Evolutionary conservation across 169 alveolate genomes (phyloP), one percentile per base, ranked within the genome.

Genomic region (Hepatocystis sp.): DNA sequence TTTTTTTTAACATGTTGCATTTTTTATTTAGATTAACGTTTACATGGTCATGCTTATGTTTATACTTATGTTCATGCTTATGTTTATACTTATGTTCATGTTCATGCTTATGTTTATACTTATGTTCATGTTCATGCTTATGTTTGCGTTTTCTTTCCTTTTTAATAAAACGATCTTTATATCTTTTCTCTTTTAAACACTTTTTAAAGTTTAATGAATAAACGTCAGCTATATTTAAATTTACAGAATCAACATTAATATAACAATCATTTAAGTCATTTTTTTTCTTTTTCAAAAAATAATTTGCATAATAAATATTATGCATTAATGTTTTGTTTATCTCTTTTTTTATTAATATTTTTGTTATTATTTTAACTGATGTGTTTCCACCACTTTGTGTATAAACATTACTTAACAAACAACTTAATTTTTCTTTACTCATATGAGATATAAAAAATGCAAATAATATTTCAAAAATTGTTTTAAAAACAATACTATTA

Each of bases 381-480:
- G 39, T 53, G 19, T 15, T n/a, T n/a, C n/a, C n/a, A n/a, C n/a
- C n/a, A 19, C 58, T 55, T 5, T 55, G 56, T 21, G 44, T 46
- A 39, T 44, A 76, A 36, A 60, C 30, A 8, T 58, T 11, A 2
- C 61, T 36, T n/a, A 76, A 21, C 39, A 76, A 58, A 0, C 25
- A 42, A 19, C 8, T 4, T 11, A 56, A 15, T 21, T 39, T 15
- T 15, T 76, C 78, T 4, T 27, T 34, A 5, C 47, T 39, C 10
- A 76, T 58, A 58, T 52, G 40, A 23, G 42, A 13, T 7, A 76
- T 58, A 25, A 76, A 76, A 13, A 49, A 58, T 30, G 58, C 49
- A 76, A 76, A 76, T 52, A 76, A 58, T 15, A 76, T 17, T 30
- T 76, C 88, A 32, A 76, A 76, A 15, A 76, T 27, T 1, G 42